These are phyloP conservation scores for Ophiocordyceps camponoti-rufipedis DNA, from an alignment of 2,329 filamentous ascomycete genomes.

Conservation along the genomic window DNA sequence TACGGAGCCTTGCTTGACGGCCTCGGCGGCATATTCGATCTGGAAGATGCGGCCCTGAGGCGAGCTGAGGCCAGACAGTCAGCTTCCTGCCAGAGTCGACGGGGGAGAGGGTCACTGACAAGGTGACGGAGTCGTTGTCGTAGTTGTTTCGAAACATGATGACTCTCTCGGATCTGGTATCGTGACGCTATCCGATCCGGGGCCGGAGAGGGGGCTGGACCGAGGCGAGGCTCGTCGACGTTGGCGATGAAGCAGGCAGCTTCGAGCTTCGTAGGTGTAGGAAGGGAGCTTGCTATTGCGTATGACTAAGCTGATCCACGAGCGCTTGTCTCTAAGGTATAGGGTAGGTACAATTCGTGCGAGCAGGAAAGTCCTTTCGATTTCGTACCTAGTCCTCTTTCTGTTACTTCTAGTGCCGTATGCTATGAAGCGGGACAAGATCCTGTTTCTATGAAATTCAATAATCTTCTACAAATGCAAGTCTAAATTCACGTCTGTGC, in stretches of 20 bases:
- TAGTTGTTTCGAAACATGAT: conserved; percentile 99
- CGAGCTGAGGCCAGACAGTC: conserved; percentile 40
- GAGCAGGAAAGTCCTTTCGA: too few species aligned
- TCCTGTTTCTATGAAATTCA: too few species aligned
- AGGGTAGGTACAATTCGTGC: too few species aligned
- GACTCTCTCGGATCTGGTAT: conserved; percentile 9
- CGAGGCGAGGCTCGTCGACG: background rate
- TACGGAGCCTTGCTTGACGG: conserved; percentile 96
- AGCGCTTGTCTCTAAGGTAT: too few species aligned
- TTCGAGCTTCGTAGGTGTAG: background rate
- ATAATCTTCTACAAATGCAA: too few species aligned
- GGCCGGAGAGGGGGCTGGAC: background rate
- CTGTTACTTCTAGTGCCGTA: too few species aligned
- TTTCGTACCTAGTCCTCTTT: too few species aligned
- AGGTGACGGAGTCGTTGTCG: conserved; percentile 99
- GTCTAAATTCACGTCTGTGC: too few species aligned
- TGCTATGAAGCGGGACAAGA: too few species aligned
- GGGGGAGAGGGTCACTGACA: conserved; percentile 39
- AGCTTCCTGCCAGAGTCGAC: background rate
- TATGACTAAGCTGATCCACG: too few species aligned
- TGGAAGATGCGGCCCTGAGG: conserved; percentile 99
- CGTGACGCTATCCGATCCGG: background rate
- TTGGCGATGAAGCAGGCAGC: background rate
- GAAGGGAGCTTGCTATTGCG: too few species aligned
- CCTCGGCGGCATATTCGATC: conserved; percentile 96